These are phyloP conservation scores for Postia placenta DNA, from an alignment of 768 basidiomycete genomes.

Conservation along the genomic window DNA sequence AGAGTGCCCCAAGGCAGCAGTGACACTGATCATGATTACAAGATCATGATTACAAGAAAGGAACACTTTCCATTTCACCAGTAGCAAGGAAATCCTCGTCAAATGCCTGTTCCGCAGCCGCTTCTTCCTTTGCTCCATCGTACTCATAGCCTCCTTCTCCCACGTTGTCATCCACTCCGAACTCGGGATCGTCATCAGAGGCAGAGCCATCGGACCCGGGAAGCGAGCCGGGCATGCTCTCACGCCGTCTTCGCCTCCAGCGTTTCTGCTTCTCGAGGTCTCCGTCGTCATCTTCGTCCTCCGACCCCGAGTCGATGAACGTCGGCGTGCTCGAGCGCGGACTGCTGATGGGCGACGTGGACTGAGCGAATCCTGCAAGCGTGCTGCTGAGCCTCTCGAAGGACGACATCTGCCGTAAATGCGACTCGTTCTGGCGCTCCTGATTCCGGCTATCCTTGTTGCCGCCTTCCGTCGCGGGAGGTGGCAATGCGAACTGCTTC, in stretches of 20 bases:
- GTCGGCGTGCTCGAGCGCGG: slow-evolving; percentile 49
- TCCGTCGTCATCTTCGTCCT: slow-evolving; percentile 32
- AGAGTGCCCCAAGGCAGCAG: no score
- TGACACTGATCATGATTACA: no score
- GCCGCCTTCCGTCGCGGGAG: slow-evolving; percentile 21
- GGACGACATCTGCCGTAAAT: slow-evolving; percentile 69
- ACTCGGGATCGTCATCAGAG: slow-evolving; percentile 45
- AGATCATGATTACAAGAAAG: slow-evolving; percentile 7
- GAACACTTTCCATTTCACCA: slow-evolving; percentile 76
- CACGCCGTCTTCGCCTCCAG: slow-evolving; percentile 55
- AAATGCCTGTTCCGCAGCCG: slow-evolving; percentile 66
- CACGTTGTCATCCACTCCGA: slow-evolving; percentile 45
- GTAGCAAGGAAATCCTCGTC: slow-evolving; percentile 77
- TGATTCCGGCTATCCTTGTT: slow-evolving; percentile 7
- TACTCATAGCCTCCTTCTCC: slow-evolving; percentile 24
- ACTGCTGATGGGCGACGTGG: slow-evolving; percentile 37
- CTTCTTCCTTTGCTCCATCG: slow-evolving; percentile 45
- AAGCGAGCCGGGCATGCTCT: slow-evolving; percentile 84
- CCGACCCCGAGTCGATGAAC: slow-evolving; percentile 43
- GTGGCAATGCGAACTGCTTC: slow-evolving; percentile 25
- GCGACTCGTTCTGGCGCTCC: slow-evolving; percentile 22
- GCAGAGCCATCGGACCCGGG: slow-evolving; percentile 28
- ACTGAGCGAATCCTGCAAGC: slow-evolving; percentile 41
- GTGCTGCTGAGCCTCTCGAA: slow-evolving; percentile 65
- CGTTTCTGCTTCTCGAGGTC: slow-evolving; percentile 34